Percentiles rank a stretch among this genome's conserved stretches.
phyloP scores from a whole-genome alignment of 2,329 filamentous ascomycete species.

The Tolypocladium nubicola region DNA sequence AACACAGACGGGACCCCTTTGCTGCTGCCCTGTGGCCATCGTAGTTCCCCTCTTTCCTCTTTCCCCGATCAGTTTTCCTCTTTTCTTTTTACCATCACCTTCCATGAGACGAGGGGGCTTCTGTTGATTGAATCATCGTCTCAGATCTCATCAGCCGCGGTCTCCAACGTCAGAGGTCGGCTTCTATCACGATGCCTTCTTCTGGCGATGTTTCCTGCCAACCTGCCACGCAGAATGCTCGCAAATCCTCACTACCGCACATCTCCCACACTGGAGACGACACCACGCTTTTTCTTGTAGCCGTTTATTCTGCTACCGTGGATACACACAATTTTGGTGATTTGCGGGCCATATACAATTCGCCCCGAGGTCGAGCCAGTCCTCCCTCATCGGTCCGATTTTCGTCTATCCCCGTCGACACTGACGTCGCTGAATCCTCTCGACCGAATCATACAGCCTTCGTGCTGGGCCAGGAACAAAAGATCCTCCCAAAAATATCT shows the following conservation, averaged over 20 bases:
- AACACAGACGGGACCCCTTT: not conserved
- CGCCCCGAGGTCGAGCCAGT: not conserved
- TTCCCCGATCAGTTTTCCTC: not conserved
- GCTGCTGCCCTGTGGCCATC: not conserved
- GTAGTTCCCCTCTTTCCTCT: no score
- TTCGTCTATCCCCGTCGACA: not conserved
- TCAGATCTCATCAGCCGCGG: no score
- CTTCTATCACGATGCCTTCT: not conserved
- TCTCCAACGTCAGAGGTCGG: not conserved
- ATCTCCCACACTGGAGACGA: not conserved
- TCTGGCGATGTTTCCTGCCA: not conserved
- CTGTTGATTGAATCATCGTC: not conserved
- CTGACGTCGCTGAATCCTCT: not conserved
- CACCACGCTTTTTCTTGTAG: not conserved
- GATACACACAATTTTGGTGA: not conserved
- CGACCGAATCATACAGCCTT: not conserved
- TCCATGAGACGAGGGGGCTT: no score
- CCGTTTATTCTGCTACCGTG: not conserved
- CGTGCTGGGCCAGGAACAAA: not conserved
- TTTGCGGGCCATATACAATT: not conserved
- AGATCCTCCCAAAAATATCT: not conserved
- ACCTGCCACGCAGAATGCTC: not conserved
- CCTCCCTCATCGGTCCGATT: not conserved
- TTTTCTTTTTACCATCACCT: no score
- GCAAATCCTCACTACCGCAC: not conserved